Evolutionary conservation across 306 rosid species (phyloP), one percentile per base, ranked within the genome.

Genomic region (Corylus avellana): DNA sequence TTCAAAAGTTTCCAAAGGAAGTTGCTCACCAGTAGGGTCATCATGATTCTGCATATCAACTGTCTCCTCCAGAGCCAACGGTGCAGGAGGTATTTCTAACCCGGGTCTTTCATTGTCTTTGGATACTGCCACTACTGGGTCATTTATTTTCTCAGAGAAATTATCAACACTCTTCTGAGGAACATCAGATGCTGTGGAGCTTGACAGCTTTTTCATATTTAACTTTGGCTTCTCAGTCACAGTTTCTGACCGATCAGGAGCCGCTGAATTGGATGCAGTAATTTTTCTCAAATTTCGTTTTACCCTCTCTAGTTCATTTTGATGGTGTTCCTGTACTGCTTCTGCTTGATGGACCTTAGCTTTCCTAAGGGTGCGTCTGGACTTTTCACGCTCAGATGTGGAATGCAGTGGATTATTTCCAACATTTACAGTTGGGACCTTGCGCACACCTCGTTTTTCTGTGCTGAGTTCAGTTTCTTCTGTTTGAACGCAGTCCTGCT

Each of bases 271-370:
- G 12, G 74, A 61, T 18, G 50, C 73, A 12, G 81, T 48, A 74
- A 81, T 50, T 77, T 79, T 82, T 64, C 79, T 67, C 69, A 74
- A 56, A 18, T 78, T 85, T 70, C 35, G 53, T 82, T 75, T 83
- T 50, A 59, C 85, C 83, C 88, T 82, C 66, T 86, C 82, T 3
- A 57, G 78, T 64, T 85, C 93, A 53, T 78, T 78, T 61, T 70
- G 82, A 37, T 86, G 58, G 4, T 81, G 79, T 74, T 86, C 92
- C 68, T 83, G 87, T 53, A 73, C 77, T 32, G 88, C 17, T 22
- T 82, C 63, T 61, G 68, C 79, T 48, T 75, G 77, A 70, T 70
- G 70, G 70, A 50, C 79, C 54, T 73, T 72, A 62, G 78, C 86
- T 76, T 63, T 90, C 61, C 83, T 88, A 0, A 78, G 61, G 44